Evolutionary conservation across 1,139 yeast species (phyloP).

Genomic region (Yamadazyma mexicana): DNA sequence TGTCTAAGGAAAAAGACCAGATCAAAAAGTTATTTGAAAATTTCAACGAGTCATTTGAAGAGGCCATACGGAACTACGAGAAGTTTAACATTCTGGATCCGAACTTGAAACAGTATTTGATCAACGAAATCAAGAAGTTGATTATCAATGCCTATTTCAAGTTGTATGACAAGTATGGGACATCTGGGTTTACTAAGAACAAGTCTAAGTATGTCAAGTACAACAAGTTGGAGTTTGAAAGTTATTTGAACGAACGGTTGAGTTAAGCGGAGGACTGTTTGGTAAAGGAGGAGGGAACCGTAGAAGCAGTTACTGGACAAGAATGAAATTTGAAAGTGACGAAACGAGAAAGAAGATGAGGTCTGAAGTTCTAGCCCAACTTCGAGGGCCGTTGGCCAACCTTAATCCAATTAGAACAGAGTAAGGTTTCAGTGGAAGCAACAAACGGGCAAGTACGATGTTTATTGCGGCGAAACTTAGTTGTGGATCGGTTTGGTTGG

Average conservation of each 20-base stretch:
- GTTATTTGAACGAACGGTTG: conserved; percentile 36
- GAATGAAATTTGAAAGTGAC: too few relatives aligned
- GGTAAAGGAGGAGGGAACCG: too few relatives aligned
- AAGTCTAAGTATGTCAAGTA: conserved; percentile 73
- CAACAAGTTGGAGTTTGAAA: conserved; percentile 62
- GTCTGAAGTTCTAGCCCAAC: too few relatives aligned
- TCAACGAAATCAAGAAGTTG: conserved; percentile 65
- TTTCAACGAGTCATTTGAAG: conserved; percentile 83
- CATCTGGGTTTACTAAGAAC: conserved; percentile 73
- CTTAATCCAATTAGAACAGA: too few relatives aligned
- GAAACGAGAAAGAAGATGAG: too few relatives aligned
- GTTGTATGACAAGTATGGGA: conserved; percentile 72
- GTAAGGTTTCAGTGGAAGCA: too few relatives aligned
- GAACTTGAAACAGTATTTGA: conserved; percentile 57
- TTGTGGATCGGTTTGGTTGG: too few relatives aligned
- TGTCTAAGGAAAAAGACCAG: conserved; percentile 75
- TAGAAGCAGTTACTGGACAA: too few relatives aligned
- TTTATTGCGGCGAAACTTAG: too few relatives aligned
- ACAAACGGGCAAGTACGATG: too few relatives aligned
- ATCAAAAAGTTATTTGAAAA: conserved; percentile 82
- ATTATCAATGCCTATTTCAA: conserved; percentile 82
- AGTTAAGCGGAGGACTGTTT: conserved; percentile 1
- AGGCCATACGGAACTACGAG: conserved; percentile 63
- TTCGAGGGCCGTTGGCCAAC: too few relatives aligned
- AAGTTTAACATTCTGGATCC: conserved; percentile 67